phyloP scores from a whole-genome alignment of 2,329 filamentous ascomycete genomes.

The Paecilomyces variotii region DNA sequence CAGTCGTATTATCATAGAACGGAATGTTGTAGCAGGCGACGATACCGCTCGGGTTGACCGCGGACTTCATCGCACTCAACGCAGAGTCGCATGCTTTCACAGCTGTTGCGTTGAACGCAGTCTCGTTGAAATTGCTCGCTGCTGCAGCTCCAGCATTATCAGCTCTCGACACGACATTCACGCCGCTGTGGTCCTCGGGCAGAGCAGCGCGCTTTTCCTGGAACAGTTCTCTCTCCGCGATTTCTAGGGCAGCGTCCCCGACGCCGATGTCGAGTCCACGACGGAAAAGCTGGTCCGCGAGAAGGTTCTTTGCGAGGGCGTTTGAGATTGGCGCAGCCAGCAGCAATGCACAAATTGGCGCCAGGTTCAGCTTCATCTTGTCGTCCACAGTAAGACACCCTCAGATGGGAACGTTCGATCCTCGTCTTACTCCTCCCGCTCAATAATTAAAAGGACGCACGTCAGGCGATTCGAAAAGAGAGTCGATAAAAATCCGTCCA shows the following conservation, averaged over 20 bases:
- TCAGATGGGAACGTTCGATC: background rate
- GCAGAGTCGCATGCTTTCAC: constrained; percentile 51
- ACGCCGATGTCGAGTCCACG: background rate
- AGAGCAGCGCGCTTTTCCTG: background rate
- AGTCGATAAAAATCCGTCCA: background rate
- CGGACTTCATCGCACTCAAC: constrained; percentile 46
- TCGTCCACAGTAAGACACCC: background rate
- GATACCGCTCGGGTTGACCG: constrained; percentile 66
- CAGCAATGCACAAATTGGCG: background rate
- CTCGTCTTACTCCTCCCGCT: background rate
- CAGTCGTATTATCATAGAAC: constrained; percentile 54
- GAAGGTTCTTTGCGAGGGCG: background rate
- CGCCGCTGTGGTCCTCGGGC: background rate
- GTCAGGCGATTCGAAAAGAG: background rate
- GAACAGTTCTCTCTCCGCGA: background rate
- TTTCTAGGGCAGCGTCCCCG: background rate
- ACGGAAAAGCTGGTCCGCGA: background rate
- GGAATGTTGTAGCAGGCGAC: constrained; percentile 78
- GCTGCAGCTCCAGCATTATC: background rate
- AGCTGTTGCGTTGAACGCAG: constrained; percentile 32
- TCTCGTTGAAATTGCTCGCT: constrained; percentile 10
- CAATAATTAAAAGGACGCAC: background rate
- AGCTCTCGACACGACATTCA: background rate
- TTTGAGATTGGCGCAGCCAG: background rate
- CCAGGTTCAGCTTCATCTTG: background rate